Base-by-base conservation (phyloP, 768 basidiomycete genomes). In the Fistulinella prunicolor region DNA sequence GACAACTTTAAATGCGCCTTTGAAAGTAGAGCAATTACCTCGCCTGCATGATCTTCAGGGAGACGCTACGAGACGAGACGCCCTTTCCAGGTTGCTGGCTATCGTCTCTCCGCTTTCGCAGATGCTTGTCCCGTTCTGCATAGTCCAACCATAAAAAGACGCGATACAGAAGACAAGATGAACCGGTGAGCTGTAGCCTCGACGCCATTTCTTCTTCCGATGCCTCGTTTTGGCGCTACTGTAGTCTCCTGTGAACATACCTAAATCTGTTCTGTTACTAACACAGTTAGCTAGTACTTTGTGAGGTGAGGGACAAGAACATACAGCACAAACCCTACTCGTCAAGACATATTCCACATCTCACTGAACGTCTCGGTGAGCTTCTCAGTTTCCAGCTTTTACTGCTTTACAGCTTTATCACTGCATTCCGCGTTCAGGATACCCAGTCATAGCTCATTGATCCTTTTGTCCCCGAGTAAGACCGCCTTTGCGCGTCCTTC, bases 341-440 rank as follows among this genome's bases (percentile, higher is more conserved):
- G 85, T 82, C 57, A 86, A 75, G 62, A 99, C 53, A 97, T 63
- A 51, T 83, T 80, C 51, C 85, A 78, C 1, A 94, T 94, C 70
- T 93, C 86, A 43, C 95, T 73, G 69, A 94, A 97, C 64, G 81
- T 84, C 51, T 96, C 94, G 4, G 96, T 78, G 38, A 99, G 72
- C 56, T 81, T 86, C 17, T 91, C 89, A 0, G 92, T 90, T 57
- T 91, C 84, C 23, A 85, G 61, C 55, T 95, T 70, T 87, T 94
- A 97, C 56, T 85, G 80, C 42, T 79, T 74, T 47, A 80, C 73
- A 4, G 81, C 79, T 13, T 79, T 78, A 1, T 70, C 68, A 17
- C 78, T 72, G 2, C 73, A 75, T 4, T 60, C 63, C 3, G 56
- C 60, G 10, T 61, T 63, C 30, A 78, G 63, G 74, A 83, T 80